A percentile compares a stretch with the other conserved stretches of the same genome.
Conservation (phyloP, 2,329 filamentous ascomycete species). For the Penicillium sp. region DNA sequence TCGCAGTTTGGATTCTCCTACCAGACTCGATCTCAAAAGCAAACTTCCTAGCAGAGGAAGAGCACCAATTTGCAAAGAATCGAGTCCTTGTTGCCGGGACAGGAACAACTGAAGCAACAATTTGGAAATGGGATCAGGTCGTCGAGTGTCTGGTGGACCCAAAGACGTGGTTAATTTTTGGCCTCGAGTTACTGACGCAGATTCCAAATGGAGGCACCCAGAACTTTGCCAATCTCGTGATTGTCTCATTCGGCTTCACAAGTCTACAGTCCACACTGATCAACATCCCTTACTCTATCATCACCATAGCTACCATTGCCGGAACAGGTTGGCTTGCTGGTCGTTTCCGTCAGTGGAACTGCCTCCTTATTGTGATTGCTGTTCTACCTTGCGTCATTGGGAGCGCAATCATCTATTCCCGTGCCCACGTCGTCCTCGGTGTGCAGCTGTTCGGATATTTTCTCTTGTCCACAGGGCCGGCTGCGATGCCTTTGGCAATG, state of each 20-base stretch:
- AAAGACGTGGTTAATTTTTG: conserved; percentile 60
- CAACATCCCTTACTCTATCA: conserved; percentile 58
- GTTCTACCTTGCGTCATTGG: conserved; percentile 54
- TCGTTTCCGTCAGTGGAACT: conserved; percentile 52
- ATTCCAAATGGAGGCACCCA: conserved; percentile 64
- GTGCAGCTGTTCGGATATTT: conserved; percentile 59
- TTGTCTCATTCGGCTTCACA: conserved; percentile 21
- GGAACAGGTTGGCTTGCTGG: conserved; percentile 54
- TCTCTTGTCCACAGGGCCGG: conserved; percentile 53
- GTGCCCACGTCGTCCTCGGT: conserved; percentile 36
- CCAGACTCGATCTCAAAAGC: conserved; percentile 57
- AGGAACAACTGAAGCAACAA: conserved; percentile 49
- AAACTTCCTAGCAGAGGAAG: conserved; percentile 55
- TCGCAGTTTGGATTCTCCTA: conserved; percentile 49
- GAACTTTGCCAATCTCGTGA: conserved; percentile 44
- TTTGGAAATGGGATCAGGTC: conserved; percentile 53
- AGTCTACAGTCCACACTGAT: conserved; percentile 40
- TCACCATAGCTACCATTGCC: conserved; percentile 50
- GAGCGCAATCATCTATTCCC: conserved; percentile 53
- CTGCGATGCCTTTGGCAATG: conserved; percentile 55
- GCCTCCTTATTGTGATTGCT: conserved; percentile 51
- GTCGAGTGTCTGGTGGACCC: conserved; percentile 56
- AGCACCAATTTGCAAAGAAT: conserved; percentile 44
- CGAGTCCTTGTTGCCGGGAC: conserved; percentile 50
- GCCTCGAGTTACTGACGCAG: conserved; percentile 50